Evolutionary conservation across 2,329 filamentous ascomycete species (phyloP).

Genomic region (Claviceps sp.): DNA sequence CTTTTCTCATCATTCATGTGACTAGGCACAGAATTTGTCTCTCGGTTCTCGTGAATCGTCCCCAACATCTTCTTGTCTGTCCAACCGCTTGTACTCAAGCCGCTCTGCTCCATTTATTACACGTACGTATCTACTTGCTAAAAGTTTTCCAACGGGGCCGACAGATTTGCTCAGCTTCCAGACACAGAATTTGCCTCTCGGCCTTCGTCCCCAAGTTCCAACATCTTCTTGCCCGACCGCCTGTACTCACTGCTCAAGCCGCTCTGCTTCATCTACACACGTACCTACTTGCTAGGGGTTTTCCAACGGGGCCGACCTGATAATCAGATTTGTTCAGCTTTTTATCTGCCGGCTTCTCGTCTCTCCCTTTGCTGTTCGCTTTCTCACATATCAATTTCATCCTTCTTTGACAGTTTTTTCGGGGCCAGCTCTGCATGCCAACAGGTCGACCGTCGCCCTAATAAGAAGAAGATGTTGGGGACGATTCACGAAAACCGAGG

Average conservation of each 20-base stretch:
- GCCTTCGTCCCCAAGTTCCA: background rate
- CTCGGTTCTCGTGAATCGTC: slow-evolving; percentile 13
- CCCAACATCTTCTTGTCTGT: slow-evolving; percentile 2
- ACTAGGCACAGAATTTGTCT: slow-evolving; percentile 9
- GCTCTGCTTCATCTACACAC: background rate
- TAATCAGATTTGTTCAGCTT: background rate
- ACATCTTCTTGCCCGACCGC: background rate
- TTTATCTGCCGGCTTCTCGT: background rate
- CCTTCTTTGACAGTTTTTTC: slow-evolving; percentile 2
- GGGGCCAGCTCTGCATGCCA: slow-evolving; percentile 8
- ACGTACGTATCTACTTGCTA: background rate
- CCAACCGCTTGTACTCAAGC: slow-evolving; percentile 12
- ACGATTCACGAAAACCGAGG: slow-evolving; percentile 13
- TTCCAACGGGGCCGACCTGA: background rate
- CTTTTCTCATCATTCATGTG: too few relatives aligned
- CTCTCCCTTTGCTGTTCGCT: background rate
- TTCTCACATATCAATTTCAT: background rate
- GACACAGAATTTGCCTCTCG: background rate
- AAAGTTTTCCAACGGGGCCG: background rate
- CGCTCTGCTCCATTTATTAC: slow-evolving; percentile 3
- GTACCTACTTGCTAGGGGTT: too few relatives aligned
- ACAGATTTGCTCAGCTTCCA: background rate
- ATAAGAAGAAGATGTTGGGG: slow-evolving; percentile 2
- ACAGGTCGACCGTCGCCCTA: too few relatives aligned
- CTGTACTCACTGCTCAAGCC: background rate